A percentile compares a stretch with the other conserved stretches of the same genome.
Conservation (phyloP, 345 rosid species). For the Microthlaspi erraticum region DNA sequence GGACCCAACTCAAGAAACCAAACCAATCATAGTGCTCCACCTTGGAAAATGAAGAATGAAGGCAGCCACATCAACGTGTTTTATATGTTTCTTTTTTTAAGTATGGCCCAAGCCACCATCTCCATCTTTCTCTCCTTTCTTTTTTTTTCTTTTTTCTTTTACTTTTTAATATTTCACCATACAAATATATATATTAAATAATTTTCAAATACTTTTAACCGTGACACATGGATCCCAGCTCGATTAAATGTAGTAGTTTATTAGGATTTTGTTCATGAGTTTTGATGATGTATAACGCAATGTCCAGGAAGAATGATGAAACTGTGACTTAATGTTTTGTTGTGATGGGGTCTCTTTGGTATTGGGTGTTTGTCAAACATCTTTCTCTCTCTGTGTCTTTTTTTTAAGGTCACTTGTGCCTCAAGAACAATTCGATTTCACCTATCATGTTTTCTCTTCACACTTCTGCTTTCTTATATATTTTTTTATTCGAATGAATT, state of each 20-base stretch:
- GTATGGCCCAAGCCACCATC: slow-evolving; percentile 50
- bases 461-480: slow-evolving; percentile 47
- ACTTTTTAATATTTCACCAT: slow-evolving; percentile 5
- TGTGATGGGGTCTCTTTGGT: slow-evolving; percentile 57
- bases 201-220: slow-evolving; percentile 35
- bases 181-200: slow-evolving; percentile 18
- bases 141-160: background rate
- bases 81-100: slow-evolving; percentile 42
- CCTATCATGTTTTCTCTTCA: slow-evolving; percentile 59
- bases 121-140: slow-evolving; percentile 24
- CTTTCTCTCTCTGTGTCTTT: slow-evolving; percentile 37
- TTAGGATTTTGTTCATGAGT: slow-evolving; percentile 27
- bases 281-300: slow-evolving; percentile 44
- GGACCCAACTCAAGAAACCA: slow-evolving; percentile 30
- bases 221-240: slow-evolving; percentile 39
- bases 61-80: slow-evolving; percentile 45
- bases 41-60: slow-evolving; percentile 34
- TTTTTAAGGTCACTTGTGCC: slow-evolving; percentile 39
- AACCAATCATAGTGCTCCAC: slow-evolving; percentile 38
- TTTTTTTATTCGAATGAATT: background rate
- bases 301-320: slow-evolving; percentile 42
- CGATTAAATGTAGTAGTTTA: slow-evolving; percentile 31
- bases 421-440: slow-evolving; percentile 65
- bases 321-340: slow-evolving; percentile 44
- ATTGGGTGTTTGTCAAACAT: slow-evolving; percentile 61